phyloP scores from a whole-genome alignment of 345 rosid species.

The Camelina laxa region DNA sequence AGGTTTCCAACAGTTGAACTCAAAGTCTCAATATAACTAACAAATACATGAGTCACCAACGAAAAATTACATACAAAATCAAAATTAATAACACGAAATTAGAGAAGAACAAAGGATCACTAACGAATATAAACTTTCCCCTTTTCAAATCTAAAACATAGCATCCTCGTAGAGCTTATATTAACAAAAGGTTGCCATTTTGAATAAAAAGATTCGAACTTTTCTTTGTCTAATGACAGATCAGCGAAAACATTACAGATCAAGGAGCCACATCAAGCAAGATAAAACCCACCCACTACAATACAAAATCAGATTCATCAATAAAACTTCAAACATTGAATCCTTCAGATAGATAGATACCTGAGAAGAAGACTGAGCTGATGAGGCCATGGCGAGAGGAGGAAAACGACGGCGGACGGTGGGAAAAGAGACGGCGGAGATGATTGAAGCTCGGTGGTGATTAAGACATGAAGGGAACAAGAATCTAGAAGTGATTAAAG shows the following conservation, averaged over 20 bases:
- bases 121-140: background rate
- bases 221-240: background rate
- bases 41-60: conserved; percentile 16
- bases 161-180: background rate
- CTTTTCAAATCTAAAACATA: conserved; percentile 1
- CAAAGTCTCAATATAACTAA: conserved; percentile 3
- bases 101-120: background rate
- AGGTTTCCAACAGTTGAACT: background rate
- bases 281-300: background rate
- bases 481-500: conserved; percentile 29
- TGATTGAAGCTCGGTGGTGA: conserved; percentile 1
- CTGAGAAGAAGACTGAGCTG: conserved; percentile 67
- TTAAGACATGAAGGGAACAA: conserved; percentile 13
- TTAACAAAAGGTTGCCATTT: background rate
- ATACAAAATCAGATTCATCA: background rate
- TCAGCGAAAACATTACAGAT: background rate
- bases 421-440: conserved; percentile 40
- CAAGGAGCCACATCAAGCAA: conserved; percentile 12
- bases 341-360: conserved; percentile 35
- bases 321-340: background rate
- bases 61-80: background rate
- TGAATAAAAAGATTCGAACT: background rate
- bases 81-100: background rate
- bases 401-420: conserved; percentile 28
- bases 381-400: conserved; percentile 67